These are phyloP conservation scores for Auricularia sp. DNA, from an alignment of 768 basidiomycete species.

Conservation along the genomic window DNA sequence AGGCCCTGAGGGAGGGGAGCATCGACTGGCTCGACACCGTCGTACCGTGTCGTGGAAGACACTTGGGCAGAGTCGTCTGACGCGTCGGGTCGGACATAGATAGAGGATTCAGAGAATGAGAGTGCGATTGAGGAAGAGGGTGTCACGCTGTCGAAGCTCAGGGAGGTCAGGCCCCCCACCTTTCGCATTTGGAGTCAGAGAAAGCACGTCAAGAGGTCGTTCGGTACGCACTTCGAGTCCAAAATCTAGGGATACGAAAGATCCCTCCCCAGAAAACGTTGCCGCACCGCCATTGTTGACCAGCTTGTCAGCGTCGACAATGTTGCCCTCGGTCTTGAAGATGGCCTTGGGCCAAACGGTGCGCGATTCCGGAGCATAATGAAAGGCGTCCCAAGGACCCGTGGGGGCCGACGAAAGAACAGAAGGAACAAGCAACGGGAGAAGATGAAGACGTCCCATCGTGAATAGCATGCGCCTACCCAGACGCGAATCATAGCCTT, in stretches of 20 bases:
- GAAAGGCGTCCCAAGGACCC: slow-evolving; percentile 46
- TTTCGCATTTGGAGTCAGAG: slow-evolving; percentile 11
- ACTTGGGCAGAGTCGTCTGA: slow-evolving; percentile 38
- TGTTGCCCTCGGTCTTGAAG: slow-evolving; percentile 26
- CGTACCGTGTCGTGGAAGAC: slow-evolving; percentile 32
- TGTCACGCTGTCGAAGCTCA: slow-evolving; percentile 30
- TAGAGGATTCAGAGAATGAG: slow-evolving; percentile 48
- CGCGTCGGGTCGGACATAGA: slow-evolving; percentile 40
- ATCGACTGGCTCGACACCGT: slow-evolving; percentile 21
- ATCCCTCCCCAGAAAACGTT: slow-evolving; percentile 29
- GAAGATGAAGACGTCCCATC: background rate
- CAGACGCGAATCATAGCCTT: too few relatives aligned
- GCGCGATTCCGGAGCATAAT: slow-evolving; percentile 37
- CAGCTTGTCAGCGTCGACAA: slow-evolving; percentile 24
- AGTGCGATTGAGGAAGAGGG: slow-evolving; percentile 32
- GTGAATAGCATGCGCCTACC: too few relatives aligned
- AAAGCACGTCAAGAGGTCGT: background rate
- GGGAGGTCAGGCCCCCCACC: slow-evolving; percentile 45
- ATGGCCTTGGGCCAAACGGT: slow-evolving; percentile 36
- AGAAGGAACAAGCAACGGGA: background rate
- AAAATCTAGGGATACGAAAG: slow-evolving; percentile 46
- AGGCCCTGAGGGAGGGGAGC: background rate
- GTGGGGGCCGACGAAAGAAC: slow-evolving; percentile 24
- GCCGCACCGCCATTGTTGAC: slow-evolving; percentile 26
- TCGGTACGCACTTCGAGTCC: slow-evolving; percentile 35